Evolutionary conservation across 2,329 filamentous ascomycete species (phyloP).

Genomic region (Akanthomyces uredinophilus): DNA sequence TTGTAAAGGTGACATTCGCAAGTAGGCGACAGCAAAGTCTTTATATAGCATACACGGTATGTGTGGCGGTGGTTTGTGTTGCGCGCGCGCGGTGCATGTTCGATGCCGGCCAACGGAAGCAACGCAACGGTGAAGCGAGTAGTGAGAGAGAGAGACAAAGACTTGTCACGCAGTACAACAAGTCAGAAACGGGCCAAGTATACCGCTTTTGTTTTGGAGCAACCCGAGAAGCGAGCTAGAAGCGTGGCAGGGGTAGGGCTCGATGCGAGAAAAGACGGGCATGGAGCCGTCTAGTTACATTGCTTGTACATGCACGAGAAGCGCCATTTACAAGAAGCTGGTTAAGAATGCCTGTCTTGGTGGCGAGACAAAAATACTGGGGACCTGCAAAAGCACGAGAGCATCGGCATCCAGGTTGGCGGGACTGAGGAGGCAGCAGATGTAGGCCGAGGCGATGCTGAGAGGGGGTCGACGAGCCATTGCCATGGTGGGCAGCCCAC

Average conservation of each 20-base stretch:
- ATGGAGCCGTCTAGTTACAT: neutral
- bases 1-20: neutral
- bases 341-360: neutral
- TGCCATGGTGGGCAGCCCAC: neutral
- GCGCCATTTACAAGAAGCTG: neutral
- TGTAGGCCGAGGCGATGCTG: constrained; percentile 1
- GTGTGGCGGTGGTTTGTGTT: neutral
- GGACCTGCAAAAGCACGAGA: constrained; percentile 19
- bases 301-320: neutral
- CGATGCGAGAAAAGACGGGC: constrained; percentile 8
- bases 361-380: constrained; percentile 20
- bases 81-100: neutral
- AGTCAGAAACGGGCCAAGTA: constrained; percentile 24
- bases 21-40: neutral
- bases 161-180: constrained; percentile 32
- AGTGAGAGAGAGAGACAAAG: constrained; percentile 23
- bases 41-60: neutral
- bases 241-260: constrained; percentile 4
- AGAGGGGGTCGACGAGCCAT: neutral
- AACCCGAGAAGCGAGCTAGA: constrained; percentile 24
- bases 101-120: neutral
- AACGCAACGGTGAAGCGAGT: constrained; percentile 10
- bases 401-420: constrained; percentile 29
- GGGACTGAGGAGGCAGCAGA: constrained; percentile 23
- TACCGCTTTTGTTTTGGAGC: constrained; percentile 32